Evolutionary conservation across 106 monocot genomes (phyloP), one percentile per base, ranked within the genome.

Genomic region (Dioscorea zingiberensis): DNA sequence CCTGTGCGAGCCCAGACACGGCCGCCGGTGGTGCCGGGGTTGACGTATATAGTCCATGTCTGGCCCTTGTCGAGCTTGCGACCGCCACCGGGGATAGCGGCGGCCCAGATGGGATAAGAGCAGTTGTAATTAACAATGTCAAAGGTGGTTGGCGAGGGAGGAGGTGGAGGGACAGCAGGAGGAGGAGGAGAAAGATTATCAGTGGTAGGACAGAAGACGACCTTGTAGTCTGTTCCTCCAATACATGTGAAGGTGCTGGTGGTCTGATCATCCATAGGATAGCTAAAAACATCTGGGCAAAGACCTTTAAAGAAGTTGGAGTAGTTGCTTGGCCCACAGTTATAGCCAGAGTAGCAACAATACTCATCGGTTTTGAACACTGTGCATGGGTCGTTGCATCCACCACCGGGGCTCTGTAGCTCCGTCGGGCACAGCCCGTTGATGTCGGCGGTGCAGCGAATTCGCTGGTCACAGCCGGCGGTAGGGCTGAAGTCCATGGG

Each of bases 1-100:
- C 70, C 70, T 3, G 84, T 84, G 18, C 84, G 79, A 23, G 64
- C 84, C 84, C 84, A 84, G 16, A 84, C 47, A 28, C 80, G 80
- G 51, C 57, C 83, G 25, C 27, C 21, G 30, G 62, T 47, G 25
- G 75, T 62, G 11, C 68, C 68, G 21, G 66, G 30, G 54, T 32
- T 25, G 4, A 69, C 62, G 54, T 24, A 45, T 61, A 75, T 7
- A 32, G 44, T 55, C 75, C 75, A 75, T 1, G 69, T 46, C 5
- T 75, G 62, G 27, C 62, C 54, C 3, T 27, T 59, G 62, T 69
- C 28, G 62, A 75, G 67, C 48, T 66, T 65, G 28, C 49, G 25
- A 27, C 73, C 66, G 0, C 72, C 72, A 9, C 67, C 72, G n/a
- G 78, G 60, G 66, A 27, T 9, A 16, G 69, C 68, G 6, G 66